Percentiles rank a stretch among this genome's conserved stretches.
Conservation (phyloP, 176 grass and related monocot species). For the Puccinellia tenuiflora region DNA sequence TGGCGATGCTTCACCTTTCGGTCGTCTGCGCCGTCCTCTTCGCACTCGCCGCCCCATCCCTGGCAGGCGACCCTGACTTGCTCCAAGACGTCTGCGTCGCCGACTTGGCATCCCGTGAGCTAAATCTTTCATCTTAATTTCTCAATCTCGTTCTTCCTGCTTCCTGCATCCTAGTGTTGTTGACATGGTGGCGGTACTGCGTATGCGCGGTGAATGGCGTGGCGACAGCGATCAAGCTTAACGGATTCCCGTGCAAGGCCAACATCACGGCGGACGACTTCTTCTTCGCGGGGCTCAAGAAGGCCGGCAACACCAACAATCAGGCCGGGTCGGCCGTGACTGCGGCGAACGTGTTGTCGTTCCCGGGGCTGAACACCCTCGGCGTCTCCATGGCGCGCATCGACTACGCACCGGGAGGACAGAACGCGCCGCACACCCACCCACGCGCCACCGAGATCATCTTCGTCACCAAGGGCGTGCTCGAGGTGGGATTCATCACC, state of each 20-base stretch:
- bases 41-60: not conserved
- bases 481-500: slow-evolving; percentile 85
- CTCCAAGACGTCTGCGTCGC: slow-evolving; percentile 88
- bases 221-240: slow-evolving; percentile 62
- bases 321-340: slow-evolving; percentile 39
- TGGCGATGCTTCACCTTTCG: slow-evolving; percentile 25
- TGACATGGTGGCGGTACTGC: no score
- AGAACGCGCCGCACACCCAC: slow-evolving; percentile 80
- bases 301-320: slow-evolving; percentile 52
- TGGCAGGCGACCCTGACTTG: slow-evolving; percentile 63
- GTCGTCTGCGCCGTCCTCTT: slow-evolving; percentile 17
- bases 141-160: not conserved
- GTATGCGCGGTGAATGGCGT: not conserved
- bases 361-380: slow-evolving; percentile 73
- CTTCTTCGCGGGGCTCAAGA: slow-evolving; percentile 41
- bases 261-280: slow-evolving; percentile 58
- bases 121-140: not conserved
- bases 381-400: slow-evolving; percentile 74
- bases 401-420: slow-evolving; percentile 53
- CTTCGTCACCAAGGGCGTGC: slow-evolving; percentile 56
- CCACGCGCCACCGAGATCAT: slow-evolving; percentile 86
- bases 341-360: slow-evolving; percentile 31
- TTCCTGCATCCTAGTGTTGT: no score
- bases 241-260: slow-evolving; percentile 74
- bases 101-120: slow-evolving; percentile 38